Percentiles rank a stretch among this genome's conserved stretches.
These are phyloP conservation scores for Ustilago curta DNA, from an alignment of 1,284 basidiomycete genomes.

Conservation along the genomic window DNA sequence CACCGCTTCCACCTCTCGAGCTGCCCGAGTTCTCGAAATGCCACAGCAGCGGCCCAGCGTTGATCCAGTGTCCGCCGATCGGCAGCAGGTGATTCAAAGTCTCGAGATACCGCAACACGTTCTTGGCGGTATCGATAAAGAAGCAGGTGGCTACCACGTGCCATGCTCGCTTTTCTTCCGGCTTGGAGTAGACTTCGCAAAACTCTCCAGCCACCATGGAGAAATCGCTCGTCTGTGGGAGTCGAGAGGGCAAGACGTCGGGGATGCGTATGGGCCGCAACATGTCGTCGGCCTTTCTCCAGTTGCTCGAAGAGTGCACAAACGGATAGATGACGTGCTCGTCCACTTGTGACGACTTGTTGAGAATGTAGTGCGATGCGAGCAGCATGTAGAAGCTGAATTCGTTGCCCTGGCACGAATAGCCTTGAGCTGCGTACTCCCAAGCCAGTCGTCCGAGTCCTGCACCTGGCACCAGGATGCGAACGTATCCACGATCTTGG, in stretches of 20 bases:
- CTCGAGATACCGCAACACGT: constrained; percentile 65
- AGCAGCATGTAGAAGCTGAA: constrained; percentile 68
- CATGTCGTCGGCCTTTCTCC: constrained; percentile 59
- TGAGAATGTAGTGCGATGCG: constrained; percentile 67
- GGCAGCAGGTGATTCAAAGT: constrained; percentile 63
- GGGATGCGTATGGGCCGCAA: constrained; percentile 58
- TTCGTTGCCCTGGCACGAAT: constrained; percentile 66
- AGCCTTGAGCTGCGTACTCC: constrained; percentile 62
- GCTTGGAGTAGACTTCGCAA: constrained; percentile 67
- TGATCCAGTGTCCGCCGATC: constrained; percentile 64
- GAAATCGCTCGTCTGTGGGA: constrained; percentile 61
- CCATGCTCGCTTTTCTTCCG: constrained; percentile 80
- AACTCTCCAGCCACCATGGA: constrained; percentile 69
- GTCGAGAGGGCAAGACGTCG: constrained; percentile 60
- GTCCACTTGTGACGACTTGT: constrained; percentile 48
- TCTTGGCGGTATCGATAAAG: constrained; percentile 88
- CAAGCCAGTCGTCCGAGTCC: constrained; percentile 65
- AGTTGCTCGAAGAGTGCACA: constrained; percentile 65
- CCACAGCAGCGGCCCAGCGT: constrained; percentile 88
- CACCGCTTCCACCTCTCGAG: constrained; percentile 10
- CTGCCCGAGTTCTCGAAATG: constrained; percentile 87
- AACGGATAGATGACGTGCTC: constrained; percentile 65
- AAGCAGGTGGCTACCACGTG: constrained; percentile 93
- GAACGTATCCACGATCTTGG: constrained; percentile 32
- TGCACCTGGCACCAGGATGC: constrained; percentile 65